Percentiles rank a stretch among this genome's conserved stretches.
These are phyloP conservation scores for Hyphopichia fennica DNA, from an alignment of 1,139 yeast species.

Conservation along the genomic window DNA sequence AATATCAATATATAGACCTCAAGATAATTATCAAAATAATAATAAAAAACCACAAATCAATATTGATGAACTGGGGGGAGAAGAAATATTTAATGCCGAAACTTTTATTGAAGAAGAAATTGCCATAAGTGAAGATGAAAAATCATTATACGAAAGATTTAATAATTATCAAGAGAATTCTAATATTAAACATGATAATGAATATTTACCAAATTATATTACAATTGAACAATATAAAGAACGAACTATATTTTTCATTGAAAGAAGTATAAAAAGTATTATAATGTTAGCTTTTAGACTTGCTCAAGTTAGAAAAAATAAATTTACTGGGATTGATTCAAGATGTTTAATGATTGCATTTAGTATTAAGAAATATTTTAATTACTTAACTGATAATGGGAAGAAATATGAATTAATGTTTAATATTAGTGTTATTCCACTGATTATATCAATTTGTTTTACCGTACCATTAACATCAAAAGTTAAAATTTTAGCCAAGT, in stretches of 20 bases:
- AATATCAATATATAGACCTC: slow-evolving; percentile 24
- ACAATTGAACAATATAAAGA: slow-evolving; percentile 9
- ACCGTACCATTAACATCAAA: slow-evolving; percentile 3
- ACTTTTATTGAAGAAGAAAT: slow-evolving; percentile 1
- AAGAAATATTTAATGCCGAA: not conserved
- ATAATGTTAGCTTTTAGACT: slow-evolving; percentile 11
- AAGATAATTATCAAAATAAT: not conserved
- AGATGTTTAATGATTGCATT: slow-evolving; percentile 8
- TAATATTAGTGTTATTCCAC: slow-evolving; percentile 5
- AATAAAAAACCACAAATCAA: not conserved
- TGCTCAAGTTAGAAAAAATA: slow-evolving; percentile 2
- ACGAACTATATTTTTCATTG: slow-evolving; percentile 12
- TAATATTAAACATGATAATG: not conserved
- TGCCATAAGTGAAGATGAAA: not conserved
- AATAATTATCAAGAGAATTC: not conserved
- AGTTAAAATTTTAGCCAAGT: slow-evolving; percentile 1
- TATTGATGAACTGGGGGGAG: not conserved
- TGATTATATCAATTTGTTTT: slow-evolving; percentile 3
- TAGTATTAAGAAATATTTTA: slow-evolving; percentile 4
- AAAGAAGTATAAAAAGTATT: slow-evolving; percentile 10
- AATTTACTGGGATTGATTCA: slow-evolving; percentile 2
- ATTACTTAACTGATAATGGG: slow-evolving; percentile 1
- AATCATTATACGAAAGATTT: not conserved
- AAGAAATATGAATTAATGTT: slow-evolving; percentile 1
- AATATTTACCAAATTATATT: slow-evolving; percentile 1